phyloP scores from a whole-genome alignment of 805 yeast genomes.

The Ogataea glucozyma region DNA sequence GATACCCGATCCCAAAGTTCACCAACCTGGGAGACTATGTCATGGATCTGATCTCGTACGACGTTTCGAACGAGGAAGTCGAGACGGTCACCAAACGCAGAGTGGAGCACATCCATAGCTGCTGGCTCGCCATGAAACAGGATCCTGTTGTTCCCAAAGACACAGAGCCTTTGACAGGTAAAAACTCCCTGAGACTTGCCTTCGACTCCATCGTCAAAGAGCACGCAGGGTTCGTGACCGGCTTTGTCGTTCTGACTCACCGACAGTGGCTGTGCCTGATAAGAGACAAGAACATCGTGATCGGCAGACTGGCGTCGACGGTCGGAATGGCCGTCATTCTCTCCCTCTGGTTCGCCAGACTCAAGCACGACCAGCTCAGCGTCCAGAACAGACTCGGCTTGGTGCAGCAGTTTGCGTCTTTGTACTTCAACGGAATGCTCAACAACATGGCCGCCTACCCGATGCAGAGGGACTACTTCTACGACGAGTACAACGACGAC shows the following conservation, averaged over 20 bases:
- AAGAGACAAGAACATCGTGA: conserved; percentile 56
- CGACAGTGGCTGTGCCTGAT: conserved; percentile 45
- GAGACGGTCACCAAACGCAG: conserved; percentile 43
- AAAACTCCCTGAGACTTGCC: conserved; percentile 17
- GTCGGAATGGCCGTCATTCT: conserved; percentile 63
- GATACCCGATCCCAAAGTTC: conserved; percentile 57
- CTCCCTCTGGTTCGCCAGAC: conserved; percentile 67
- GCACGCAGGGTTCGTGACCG: conserved; percentile 35
- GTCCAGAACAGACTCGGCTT: conserved; percentile 71
- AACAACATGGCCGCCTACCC: conserved; percentile 79
- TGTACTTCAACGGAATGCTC: conserved; percentile 78
- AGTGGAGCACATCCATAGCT: conserved; percentile 39
- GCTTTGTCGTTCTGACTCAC: conserved; percentile 37
- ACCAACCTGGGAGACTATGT: conserved; percentile 75
- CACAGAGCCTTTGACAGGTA: conserved; percentile 14
- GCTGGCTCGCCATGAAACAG: conserved; percentile 36
- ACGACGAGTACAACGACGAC: conserved; percentile 74
- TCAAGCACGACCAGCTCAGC: conserved; percentile 49
- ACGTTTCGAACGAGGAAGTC: conserved; percentile 43
- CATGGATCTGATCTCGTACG: conserved; percentile 67
- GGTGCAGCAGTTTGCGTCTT: conserved; percentile 68
- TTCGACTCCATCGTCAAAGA: conserved; percentile 35
- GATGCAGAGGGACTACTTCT: conserved; percentile 68
- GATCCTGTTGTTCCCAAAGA: neutral
- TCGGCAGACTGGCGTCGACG: conserved; percentile 66